phyloP scores from a whole-genome alignment of 352 stramenopile species.

The Phytophthora ramorum region DNA sequence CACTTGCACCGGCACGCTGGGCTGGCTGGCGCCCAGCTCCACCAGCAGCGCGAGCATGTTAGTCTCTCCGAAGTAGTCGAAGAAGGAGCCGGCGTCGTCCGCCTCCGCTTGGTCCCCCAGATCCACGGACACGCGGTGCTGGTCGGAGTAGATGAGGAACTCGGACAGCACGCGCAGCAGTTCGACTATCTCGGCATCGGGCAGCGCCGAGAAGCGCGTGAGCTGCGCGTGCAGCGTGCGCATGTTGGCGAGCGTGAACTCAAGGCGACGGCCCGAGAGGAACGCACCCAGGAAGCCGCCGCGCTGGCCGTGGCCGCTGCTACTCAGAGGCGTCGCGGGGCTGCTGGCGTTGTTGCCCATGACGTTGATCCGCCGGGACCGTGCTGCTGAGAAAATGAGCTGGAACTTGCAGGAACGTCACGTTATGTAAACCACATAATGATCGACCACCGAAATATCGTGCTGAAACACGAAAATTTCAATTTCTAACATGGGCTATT shows the following conservation, averaged over 20 bases:
- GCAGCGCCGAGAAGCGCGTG: conserved; percentile 56
- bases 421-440: too few species aligned
- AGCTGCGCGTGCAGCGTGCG: conserved; percentile 81
- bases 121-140: conserved; percentile 54
- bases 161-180: conserved; percentile 82
- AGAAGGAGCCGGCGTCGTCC: conserved; percentile 73
- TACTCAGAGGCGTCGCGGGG: conserved; percentile 26
- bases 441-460: too few species aligned
- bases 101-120: conserved; percentile 11
- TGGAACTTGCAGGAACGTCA: too few species aligned
- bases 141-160: conserved; percentile 91
- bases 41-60: conserved; percentile 94
- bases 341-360: conserved; percentile 46
- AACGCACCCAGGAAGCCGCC: conserved; percentile 41
- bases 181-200: conserved; percentile 82
- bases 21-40: conserved; percentile 66
- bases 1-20: conserved; percentile 83
- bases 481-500: too few species aligned
- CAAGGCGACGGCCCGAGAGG: conserved; percentile 35
- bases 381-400: not conserved
- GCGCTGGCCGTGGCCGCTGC: conserved; percentile 24
- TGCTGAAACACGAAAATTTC: too few species aligned
- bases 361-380: not conserved
- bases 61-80: conserved; percentile 98
- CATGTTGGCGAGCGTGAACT: conserved; percentile 79